Base-by-base conservation (phyloP, 2,329 filamentous ascomycete genomes). In the Xylaria multiplex region DNA sequence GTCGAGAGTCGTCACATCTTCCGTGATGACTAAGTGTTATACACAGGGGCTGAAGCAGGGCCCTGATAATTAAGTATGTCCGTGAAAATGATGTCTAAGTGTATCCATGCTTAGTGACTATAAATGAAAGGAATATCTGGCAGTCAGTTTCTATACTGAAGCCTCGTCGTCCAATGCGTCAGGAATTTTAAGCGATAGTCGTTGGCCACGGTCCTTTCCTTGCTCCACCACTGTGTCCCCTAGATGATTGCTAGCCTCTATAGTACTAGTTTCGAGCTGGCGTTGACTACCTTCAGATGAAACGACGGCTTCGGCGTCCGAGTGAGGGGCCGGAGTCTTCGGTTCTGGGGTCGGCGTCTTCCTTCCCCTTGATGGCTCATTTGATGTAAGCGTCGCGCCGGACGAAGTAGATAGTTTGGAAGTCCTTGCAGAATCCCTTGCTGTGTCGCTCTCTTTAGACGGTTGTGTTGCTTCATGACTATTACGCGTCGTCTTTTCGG, bases 171-270 rank as follows among this genome's bases (percentile, higher is more conserved):
- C 61, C n/a, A 72, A 75, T 22, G 74, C 65, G 13, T 73, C 72
- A 30, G 78, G 79, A 62, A 81, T 80, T 14, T 78, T 75, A 37
- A 80, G 77, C 16, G 79, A 80, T 50, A 80, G 72, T 56, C 75
- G 72, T 64, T 79, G 71, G 30, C 64, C 65, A 50, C 69, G 74
- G 27, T 77, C 76, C 45, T 73, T 76, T 13, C 64, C 72, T 5
- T 58, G 62, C 40, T 75, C 75, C 55, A 68, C 32, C 32, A 9
- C 69, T 53, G 62, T 68, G 35, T 59, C 70, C 42, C 42, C 75
- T 67, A 49, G 67, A 11, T 61, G 57, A 45, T 19, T 57, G 69
- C 71, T 62, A 72, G 71, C 22, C 19, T 65, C 52, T 22, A 46
- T 35, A 24, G 35, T 24, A 30, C 30, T 27, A 22, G 45, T 13